Evolutionary conservation across 2,329 filamentous ascomycete genomes (phyloP), one percentile per base, ranked within the genome.

Genomic region (Xylogone sp.): DNA sequence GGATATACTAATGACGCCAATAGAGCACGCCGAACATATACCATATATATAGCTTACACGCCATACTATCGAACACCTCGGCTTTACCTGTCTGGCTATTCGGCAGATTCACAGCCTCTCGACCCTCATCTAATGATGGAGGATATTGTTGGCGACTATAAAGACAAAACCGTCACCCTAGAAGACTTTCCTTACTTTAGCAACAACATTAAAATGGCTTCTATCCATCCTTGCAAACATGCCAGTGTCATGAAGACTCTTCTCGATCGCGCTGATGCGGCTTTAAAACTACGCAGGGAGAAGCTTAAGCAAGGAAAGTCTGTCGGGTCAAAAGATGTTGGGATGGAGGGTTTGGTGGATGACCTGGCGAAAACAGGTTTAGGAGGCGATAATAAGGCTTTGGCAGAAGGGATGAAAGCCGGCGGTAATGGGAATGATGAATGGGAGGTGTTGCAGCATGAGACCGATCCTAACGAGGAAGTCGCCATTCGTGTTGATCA

Each of bases 201-300:
- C 58, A 87, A 89, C 65, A 86, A 85, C 62, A 84, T 97, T 67
- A 96, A 97, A 76, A 99, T 97, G 82, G 94, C 93, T 29, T 94
- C 88, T 27, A 89, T 99, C 13, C 94, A 99, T 66, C 94, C 94
- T 3, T 99, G 94, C 81, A 95, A 94, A 68, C 94, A 99, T 68
- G 94, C 94, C 9, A 88, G 88, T 22, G 94, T 99, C 61, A 99
- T 99, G 94, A 99, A 97, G 74, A 90, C 90, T 20, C 82, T 99
- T 3, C 86, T 99, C 39, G 94, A 97, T 70, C 90, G 94, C 31
- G 94, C 94, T 45, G 93, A 99, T 67, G 90, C 90, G 20, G 93
- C 93, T 0, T 79, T 97, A 49, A 96, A 96, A 69, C 81, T 96
- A 49, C 85, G 93, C 20, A 81, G 90, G 43, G 88, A 93, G 63